Conservation (phyloP, 2,329 filamentous ascomycete genomes). For the Harringtonia aguacate region DNA sequence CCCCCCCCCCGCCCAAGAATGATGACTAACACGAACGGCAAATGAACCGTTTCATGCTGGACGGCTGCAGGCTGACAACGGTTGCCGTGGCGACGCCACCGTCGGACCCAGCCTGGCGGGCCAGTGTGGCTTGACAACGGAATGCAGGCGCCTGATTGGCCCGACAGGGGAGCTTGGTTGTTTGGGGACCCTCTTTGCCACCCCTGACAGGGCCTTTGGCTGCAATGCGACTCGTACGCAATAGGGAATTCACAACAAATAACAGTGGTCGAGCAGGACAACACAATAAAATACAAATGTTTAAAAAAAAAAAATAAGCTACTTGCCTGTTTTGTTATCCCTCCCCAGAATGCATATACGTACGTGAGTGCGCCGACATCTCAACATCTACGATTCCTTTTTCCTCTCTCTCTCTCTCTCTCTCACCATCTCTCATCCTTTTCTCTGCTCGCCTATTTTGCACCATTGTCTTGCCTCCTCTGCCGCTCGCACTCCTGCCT, state of each 20-base stretch:
- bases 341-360: neutral
- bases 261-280: neutral
- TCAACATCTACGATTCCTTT: neutral
- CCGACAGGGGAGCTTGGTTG: neutral
- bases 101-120: neutral
- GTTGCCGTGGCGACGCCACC: slow-evolving; percentile 11
- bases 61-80: neutral
- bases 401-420: neutral
- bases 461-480: too few relatives aligned
- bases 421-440: neutral
- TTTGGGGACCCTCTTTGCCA: neutral
- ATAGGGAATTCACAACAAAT: slow-evolving; percentile 1
- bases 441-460: neutral
- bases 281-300: neutral
- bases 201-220: slow-evolving; percentile 1
- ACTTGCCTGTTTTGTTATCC: neutral
- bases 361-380: neutral
- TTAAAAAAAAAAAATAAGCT: neutral
- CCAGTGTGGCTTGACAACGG: slow-evolving; percentile 6
- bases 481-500: too few relatives aligned
- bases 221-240: slow-evolving; percentile 1
- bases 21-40: too few relatives aligned
- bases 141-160: slow-evolving; percentile 8
- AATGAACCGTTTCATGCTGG: neutral
- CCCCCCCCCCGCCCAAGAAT: too few relatives aligned